These are phyloP conservation scores for Colletotrichum lentis DNA, from an alignment of 2,329 filamentous ascomycete genomes.

Conservation along the genomic window DNA sequence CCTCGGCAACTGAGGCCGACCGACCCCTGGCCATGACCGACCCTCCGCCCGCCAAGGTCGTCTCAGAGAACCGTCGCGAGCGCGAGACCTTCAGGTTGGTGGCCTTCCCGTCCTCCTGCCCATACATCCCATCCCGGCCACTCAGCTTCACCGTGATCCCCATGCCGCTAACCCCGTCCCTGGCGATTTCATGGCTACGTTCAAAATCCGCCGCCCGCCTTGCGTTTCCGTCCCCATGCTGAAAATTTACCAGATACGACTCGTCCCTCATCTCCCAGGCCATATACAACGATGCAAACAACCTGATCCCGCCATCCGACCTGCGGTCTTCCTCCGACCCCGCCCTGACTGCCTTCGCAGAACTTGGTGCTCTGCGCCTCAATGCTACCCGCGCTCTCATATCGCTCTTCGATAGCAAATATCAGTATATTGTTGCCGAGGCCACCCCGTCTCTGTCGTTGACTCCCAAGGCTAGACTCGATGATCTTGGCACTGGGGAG, in stretches of 20 bases:
- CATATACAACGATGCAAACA: slow-evolving; percentile 39
- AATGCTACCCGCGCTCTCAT: slow-evolving; percentile 53
- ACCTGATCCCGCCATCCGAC: slow-evolving; percentile 39
- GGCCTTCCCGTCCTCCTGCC: neutral
- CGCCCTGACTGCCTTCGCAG: slow-evolving; percentile 58
- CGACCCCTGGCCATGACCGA: slow-evolving; percentile 2
- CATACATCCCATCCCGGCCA: too few relatives aligned
- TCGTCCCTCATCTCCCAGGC: slow-evolving; percentile 15
- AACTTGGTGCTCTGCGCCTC: slow-evolving; percentile 56
- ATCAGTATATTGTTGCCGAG: slow-evolving; percentile 61
- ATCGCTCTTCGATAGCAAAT: slow-evolving; percentile 59
- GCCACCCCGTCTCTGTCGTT: slow-evolving; percentile 54
- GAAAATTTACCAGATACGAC: slow-evolving; percentile 31
- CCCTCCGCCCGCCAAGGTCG: neutral
- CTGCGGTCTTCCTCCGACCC: slow-evolving; percentile 46
- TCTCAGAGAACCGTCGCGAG: slow-evolving; percentile 42
- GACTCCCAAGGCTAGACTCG: slow-evolving; percentile 42
- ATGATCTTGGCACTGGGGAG: slow-evolving; percentile 1
- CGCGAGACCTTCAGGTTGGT: slow-evolving; percentile 45
- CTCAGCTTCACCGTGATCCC: neutral
- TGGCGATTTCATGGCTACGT: neutral
- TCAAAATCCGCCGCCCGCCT: too few relatives aligned
- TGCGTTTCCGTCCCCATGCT: neutral
- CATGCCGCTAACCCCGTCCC: too few relatives aligned
- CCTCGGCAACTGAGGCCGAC: neutral